Evolutionary conservation across 441 rosid species (phyloP), one percentile per base, ranked within the genome.

Genomic region (Aleurites moluccanus): DNA sequence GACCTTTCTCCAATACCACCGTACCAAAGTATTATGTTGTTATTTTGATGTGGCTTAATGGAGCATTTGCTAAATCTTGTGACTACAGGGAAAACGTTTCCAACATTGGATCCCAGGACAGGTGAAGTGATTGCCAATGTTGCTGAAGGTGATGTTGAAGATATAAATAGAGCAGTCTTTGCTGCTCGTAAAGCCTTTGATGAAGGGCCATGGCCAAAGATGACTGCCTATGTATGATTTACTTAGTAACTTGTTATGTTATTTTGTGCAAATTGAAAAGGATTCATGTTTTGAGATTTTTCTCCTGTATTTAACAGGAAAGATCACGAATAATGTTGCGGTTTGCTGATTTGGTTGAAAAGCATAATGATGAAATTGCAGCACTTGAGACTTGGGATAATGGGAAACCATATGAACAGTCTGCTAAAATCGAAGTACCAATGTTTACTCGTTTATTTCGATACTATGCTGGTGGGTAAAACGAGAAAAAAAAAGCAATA

Each of bases 311-410:
- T 7, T 69, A 57, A n/a, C 88, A 96, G 99, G 98, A 96, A 82
- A 86, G 99, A 76, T 90, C 95, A 23, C 77, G 78, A 81, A 79
- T 93, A 69, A 57, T 96, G 82, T 75, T 90, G 82, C 89, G 85
- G 13, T 89, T 88, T 44, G 98, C 97, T 2, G 97, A 91, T 83
- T 88, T 90, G 86, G 80, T 93, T n/a, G 98, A 94, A 81, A 90
- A 89, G 84, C 93, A 94, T 72, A 88, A 76, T 38, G 93, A 91
- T 38, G 94, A 94, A 79, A 81, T 94, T 13, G 98, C 98, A 1
- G 80, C 94, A 52, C 82, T 92, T 11, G 97, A 93, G 86, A 80
- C 96, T 47, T 95, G 98, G 98, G 88, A 95, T 80, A 91, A 88
- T 80, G 99, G 99, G 77, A 95, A 95, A 80, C 86, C 94, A 67